Base-by-base conservation (phyloP, 371 early-diverging fungal species). In the Apophysomyces sp. region DNA sequence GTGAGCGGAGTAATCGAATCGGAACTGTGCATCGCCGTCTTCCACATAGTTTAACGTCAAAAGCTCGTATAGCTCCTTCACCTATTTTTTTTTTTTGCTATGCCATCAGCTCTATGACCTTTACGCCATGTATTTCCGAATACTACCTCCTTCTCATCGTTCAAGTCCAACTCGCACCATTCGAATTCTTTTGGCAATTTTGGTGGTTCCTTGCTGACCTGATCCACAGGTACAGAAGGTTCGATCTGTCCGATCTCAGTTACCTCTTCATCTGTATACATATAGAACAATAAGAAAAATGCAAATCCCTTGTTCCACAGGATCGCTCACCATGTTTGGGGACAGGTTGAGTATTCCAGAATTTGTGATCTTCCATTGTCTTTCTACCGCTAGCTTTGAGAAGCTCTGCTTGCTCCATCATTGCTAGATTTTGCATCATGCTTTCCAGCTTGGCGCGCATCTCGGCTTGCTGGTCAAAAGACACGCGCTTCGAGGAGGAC, bases 321-420 rank as follows among this genome's bases (percentile, higher is more conserved):
- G 3, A 7, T 11, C 12, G 44, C 58, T 59, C 78, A 90, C 89
- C 85, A 68, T 83, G 72, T 58, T 89, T 80, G 37, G 92, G 90
- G 15, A 98, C 98, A 16, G 98, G 98, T 68, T 98, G 98, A 8
- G 98, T 97, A 62, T 80, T 89, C 98, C 98, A 98, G 65, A 98
- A 98, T 75, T 92, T 88, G 82, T 96, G 94, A 15, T 82, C 81
- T 2, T 73, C 78, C 66, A 80, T 78, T 18, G 81, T 76, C 61
- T 84, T 86, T 15, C 59, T 63, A 15, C 60, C 61, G 9, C 58
- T 49, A n/a, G 67, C 28, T 57, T 67, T 69, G 8, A 72, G 39
- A 29, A 60, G 39, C 30, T 66, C 70, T 40, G 62, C 32, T 51
- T 65, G 56, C 58, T 78, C 78, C 65, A 73, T 58, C 12, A 76